Base-by-base conservation (phyloP, 192 early-diverging fungal species). In the Backusella australiensis region DNA sequence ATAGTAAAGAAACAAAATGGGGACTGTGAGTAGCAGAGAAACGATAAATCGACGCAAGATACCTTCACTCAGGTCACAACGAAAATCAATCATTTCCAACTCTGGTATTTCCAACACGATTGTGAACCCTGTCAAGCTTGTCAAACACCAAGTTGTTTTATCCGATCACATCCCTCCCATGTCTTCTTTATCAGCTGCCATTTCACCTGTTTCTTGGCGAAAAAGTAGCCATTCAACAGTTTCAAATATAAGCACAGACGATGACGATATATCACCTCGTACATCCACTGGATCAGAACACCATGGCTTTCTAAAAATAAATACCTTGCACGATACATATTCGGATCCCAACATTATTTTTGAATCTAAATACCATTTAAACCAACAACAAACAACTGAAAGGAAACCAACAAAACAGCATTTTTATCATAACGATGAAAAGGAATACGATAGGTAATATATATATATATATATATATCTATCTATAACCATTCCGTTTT, bases 381-480 rank as follows among this genome's bases (percentile, higher is more conserved):
- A 41, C 41, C 73, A 56, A 65, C 23, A 65, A 63, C 56, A 63
- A 63, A 63, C 56, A 63, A 63, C 8, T 29, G 56, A 63, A 63
- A 63, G 12, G 23, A 63, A 63, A 63, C 56, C 56, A 29, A 14
- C 9, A 29, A 63, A 63, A 14, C 19, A 29, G 3, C 21, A 63
- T 14, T 29, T 63, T 29, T 29, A 74, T 70, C 32, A 75, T 42
- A 39, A 49, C 12, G 73, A 73, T 41, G 78, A 79, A 63, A 72
- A 69, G 23, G 78, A 79, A 71, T 79, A 79, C 35, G 68, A 79
- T 39, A 67, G 78, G 77, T 78, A 71, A 3, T 23, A 23, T 23
- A 23, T 23, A 23, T 0, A 23, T 23, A 23, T 23, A 23, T 23
- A 23, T 23, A 23, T 23, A 19, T 1, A 35, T 34, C 29, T 26